Conservation (phyloP, 2,329 filamentous ascomycete species). For the Biscogniauxia marginata region DNA sequence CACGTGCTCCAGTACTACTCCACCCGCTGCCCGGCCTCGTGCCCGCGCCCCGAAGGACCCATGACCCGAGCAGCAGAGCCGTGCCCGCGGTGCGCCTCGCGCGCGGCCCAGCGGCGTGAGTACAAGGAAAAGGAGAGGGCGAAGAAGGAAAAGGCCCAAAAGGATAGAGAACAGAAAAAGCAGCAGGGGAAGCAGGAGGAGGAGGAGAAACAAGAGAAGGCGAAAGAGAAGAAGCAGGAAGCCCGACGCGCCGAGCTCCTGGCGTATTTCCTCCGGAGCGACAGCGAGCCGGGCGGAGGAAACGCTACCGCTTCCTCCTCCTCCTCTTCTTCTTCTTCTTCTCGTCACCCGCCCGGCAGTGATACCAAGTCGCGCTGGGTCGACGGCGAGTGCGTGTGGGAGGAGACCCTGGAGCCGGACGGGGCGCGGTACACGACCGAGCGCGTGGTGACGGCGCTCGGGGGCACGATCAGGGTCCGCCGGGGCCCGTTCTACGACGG, state of each 20-base stretch:
- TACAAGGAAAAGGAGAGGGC: background rate
- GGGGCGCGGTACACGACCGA: background rate
- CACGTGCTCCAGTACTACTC: constrained; percentile 21
- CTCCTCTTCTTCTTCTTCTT: no score
- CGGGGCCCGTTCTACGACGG: background rate
- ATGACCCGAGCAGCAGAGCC: constrained; percentile 33
- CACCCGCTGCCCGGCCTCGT: constrained; percentile 11
- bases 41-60: constrained; percentile 2
- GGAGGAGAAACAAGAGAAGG: no score
- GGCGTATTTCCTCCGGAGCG: constrained; percentile 27
- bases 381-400: constrained; percentile 16
- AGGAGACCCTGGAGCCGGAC: background rate
- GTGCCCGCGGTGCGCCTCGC: constrained; percentile 39
- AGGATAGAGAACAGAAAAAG: no score
- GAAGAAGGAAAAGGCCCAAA: background rate
- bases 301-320: no score
- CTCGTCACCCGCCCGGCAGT: no score
- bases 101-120: no score
- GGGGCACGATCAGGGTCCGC: background rate
- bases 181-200: no score
- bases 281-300: constrained; percentile 7
- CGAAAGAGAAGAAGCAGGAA: background rate
- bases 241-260: constrained; percentile 27
- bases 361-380: constrained; percentile 7
- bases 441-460: background rate